A percentile compares a stretch with the other conserved stretches of the same genome.
phyloP scores from a whole-genome alignment of 495 filamentous ascomycete species.

The Cercophora newfieldiana region DNA sequence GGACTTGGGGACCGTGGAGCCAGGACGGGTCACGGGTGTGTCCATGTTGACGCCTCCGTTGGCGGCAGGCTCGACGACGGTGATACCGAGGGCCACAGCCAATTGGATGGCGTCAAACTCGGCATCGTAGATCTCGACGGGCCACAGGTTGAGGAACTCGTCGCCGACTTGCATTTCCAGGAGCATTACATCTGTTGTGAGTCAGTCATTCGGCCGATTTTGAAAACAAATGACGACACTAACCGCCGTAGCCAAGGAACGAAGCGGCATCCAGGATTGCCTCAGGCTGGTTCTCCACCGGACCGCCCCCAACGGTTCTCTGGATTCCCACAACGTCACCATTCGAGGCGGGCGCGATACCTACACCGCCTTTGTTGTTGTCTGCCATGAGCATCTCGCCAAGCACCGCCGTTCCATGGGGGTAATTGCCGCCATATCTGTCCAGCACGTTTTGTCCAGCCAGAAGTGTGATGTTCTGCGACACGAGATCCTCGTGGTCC shows the following conservation, averaged over 20 bases:
- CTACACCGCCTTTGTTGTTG: conserved; percentile 25
- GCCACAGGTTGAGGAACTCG: conserved; percentile 14
- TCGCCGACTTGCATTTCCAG: conserved; percentile 24
- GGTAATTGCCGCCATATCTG: conserved; percentile 2
- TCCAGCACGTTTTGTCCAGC: conserved; percentile 7
- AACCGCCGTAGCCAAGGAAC: conserved; percentile 1
- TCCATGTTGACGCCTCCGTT: conserved; percentile 25
- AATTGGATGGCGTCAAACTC: conserved; percentile 21
- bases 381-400: conserved; percentile 29
- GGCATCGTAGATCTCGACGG: conserved; percentile 24
- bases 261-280: conserved; percentile 25
- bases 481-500: conserved; percentile 18
- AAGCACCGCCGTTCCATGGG: conserved; percentile 25
- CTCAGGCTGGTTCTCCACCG: conserved; percentile 15
- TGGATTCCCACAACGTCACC: conserved; percentile 18
- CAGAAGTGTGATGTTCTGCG: conserved; percentile 17
- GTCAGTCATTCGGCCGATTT: neutral
- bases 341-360: conserved; percentile 20
- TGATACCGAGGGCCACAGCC: conserved; percentile 22
- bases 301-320: conserved; percentile 6
- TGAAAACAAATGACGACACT: neutral
- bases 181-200: conserved; percentile 22
- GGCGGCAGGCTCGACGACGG: conserved; percentile 23
- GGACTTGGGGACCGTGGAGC: conserved; percentile 7
- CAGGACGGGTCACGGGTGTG: conserved; percentile 5